A percentile compares a stretch with the other conserved stretches of the same genome.
phyloP scores from a whole-genome alignment of 1,284 basidiomycete species.

The Boletus smithii region DNA sequence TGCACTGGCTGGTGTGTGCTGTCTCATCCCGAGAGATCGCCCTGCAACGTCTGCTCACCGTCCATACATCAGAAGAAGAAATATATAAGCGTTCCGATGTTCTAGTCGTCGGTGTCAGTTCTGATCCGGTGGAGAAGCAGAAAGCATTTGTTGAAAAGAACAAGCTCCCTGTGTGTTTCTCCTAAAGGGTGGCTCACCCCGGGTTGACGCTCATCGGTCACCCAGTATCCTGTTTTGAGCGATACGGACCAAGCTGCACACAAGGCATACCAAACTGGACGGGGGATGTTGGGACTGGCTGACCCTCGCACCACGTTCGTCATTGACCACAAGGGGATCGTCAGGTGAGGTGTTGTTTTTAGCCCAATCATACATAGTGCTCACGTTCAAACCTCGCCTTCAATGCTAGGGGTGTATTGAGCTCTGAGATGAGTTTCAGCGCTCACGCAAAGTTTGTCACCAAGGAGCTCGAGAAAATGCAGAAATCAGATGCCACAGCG shows the following conservation, averaged over 20 bases:
- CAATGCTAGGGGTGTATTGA: constrained; percentile 50
- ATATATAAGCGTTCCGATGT: constrained; percentile 64
- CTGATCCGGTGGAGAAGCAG: constrained; percentile 67
- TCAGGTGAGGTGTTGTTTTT: constrained; percentile 42
- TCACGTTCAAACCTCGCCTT: not conserved
- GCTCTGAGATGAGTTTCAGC: constrained; percentile 55
- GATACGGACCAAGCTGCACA: constrained; percentile 61
- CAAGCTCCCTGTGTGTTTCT: constrained; percentile 53
- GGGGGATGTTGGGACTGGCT: constrained; percentile 60
- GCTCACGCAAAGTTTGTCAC: constrained; percentile 68
- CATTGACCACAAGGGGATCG: constrained; percentile 65
- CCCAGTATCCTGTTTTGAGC: constrained; percentile 70
- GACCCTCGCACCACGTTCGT: constrained; percentile 71
- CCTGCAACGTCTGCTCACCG: not conserved
- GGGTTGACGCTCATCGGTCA: not conserved
- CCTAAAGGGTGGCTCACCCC: no score
- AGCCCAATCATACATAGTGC: not conserved
- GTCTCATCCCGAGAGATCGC: constrained; percentile 1
- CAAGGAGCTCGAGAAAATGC: constrained; percentile 57
- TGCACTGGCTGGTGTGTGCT: constrained; percentile 56
- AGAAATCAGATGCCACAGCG: constrained; percentile 29
- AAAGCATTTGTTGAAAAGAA: constrained; percentile 71
- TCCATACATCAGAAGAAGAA: constrained; percentile 48
- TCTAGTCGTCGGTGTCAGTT: constrained; percentile 67
- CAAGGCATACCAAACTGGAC: constrained; percentile 62